These are phyloP conservation scores for Helotiales sp. DNA, from an alignment of 2,329 filamentous ascomycete species.

Conservation along the genomic window DNA sequence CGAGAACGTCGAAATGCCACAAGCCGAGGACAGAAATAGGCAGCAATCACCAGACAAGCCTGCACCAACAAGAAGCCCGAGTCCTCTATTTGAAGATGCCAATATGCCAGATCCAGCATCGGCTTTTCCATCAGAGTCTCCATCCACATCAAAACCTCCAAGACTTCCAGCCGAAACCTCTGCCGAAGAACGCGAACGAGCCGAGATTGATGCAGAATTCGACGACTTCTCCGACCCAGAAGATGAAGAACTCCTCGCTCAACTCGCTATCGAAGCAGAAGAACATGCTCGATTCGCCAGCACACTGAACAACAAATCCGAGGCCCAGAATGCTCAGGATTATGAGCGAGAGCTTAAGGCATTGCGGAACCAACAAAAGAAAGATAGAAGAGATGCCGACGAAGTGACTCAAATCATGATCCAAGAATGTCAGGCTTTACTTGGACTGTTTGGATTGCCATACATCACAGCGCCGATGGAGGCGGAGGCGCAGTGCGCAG, in stretches of 20 bases:
- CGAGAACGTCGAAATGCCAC: conserved; percentile 43
- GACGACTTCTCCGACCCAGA: conserved; percentile 82
- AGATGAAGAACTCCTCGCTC: conserved; percentile 83
- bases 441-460: conserved; percentile 87
- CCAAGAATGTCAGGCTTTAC: conserved; percentile 86
- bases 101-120: conserved; percentile 16
- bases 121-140: conserved; percentile 1
- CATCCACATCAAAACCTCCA: background rate
- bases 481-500: conserved; percentile 95
- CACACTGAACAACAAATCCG: conserved; percentile 75
- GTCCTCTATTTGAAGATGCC: conserved; percentile 29
- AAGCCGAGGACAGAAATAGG: background rate
- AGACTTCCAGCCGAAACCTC: conserved; percentile 3
- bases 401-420: conserved; percentile 98
- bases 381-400: conserved; percentile 91
- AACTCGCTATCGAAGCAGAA: conserved; percentile 86
- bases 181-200: conserved; percentile 21
- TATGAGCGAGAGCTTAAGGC: conserved; percentile 88
- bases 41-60: background rate
- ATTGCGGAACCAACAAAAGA: conserved; percentile 91
- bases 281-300: conserved; percentile 93
- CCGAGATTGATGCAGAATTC: conserved; percentile 41
- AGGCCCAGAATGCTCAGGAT: conserved; percentile 68
- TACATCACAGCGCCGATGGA: conserved; percentile 99
- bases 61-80: conserved; percentile 13